Percentiles rank a stretch among this genome's conserved stretches.
Evolutionary conservation across 2,329 filamentous ascomycete species (phyloP).

Genomic region (Hypoxylon rubiginosum): DNA sequence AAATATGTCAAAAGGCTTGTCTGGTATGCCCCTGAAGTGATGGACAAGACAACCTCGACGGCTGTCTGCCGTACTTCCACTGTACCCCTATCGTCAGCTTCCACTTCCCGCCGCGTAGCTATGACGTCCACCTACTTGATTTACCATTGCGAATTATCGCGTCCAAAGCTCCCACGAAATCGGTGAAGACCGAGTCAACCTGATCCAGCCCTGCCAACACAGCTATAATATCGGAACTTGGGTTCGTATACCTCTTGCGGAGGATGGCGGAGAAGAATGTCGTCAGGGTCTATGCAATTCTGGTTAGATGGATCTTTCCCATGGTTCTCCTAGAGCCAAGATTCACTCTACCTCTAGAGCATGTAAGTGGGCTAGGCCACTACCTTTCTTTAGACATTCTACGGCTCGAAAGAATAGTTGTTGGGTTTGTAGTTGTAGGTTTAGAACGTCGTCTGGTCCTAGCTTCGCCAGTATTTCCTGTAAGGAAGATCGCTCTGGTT

Average conservation of each 20-base stretch:
- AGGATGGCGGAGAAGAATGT: constrained; percentile 87
- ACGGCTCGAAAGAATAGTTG: constrained; percentile 84
- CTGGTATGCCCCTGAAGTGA: constrained; percentile 94
- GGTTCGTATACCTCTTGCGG: constrained; percentile 92
- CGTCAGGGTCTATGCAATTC: constrained; percentile 80
- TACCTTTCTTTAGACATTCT: constrained; percentile 72
- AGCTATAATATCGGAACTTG: constrained; percentile 93
- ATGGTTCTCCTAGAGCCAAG: neutral
- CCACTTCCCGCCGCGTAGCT: neutral
- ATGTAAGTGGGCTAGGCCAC: constrained; percentile 76
- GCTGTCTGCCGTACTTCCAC: constrained; percentile 83
- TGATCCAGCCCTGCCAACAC: constrained; percentile 90
- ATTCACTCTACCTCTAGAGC: constrained; percentile 81
- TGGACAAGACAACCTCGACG: constrained; percentile 82
- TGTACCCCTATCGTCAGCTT: constrained; percentile 53
- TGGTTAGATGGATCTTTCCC: constrained; percentile 52
- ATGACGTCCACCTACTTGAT: constrained; percentile 66
- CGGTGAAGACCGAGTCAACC: constrained; percentile 87
- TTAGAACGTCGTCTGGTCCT: constrained; percentile 79
- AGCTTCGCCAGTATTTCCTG: constrained; percentile 77
- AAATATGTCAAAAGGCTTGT: constrained; percentile 95
- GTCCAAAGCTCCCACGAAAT: constrained; percentile 88
- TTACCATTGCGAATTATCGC: constrained; percentile 83
- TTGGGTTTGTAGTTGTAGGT: constrained; percentile 81
- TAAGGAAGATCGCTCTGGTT: constrained; percentile 79